These are phyloP conservation scores for Gomphus bonarii DNA, from an alignment of 1,284 basidiomycete species.

Conservation along the genomic window DNA sequence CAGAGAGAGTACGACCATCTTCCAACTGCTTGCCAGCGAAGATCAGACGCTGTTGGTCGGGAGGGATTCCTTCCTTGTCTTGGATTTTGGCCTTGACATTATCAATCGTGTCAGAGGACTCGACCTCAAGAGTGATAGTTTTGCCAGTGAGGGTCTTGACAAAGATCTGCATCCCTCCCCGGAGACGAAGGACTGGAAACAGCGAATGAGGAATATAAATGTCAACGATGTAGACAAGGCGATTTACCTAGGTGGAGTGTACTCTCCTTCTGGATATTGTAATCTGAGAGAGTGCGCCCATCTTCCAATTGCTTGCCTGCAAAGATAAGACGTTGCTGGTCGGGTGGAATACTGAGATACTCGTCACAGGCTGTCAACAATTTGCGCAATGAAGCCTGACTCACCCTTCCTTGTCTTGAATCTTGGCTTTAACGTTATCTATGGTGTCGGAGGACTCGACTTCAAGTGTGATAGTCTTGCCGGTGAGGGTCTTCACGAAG, in stretches of 20 bases:
- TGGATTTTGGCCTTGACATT: constrained; percentile 44
- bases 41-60: constrained; percentile 39
- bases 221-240: not conserved
- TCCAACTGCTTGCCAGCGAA: constrained; percentile 39
- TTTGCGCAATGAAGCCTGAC: not conserved
- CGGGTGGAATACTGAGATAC: constrained; percentile 66
- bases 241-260: constrained; percentile 70
- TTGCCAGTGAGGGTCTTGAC: constrained; percentile 49
- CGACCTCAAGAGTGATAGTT: constrained; percentile 51
- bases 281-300: constrained; percentile 88
- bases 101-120: constrained; percentile 49
- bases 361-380: not conserved
- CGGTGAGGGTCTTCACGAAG: constrained; percentile 58
- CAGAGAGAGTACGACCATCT: too few species aligned
- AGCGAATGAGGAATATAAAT: too few species aligned
- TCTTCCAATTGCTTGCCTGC: constrained; percentile 96
- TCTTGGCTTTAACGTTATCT: constrained; percentile 42
- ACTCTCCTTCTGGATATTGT: constrained; percentile 99
- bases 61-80: constrained; percentile 41
- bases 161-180: constrained; percentile 46
- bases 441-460: constrained; percentile 48
- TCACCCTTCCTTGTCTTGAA: constrained; percentile 31
- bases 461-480: constrained; percentile 51
- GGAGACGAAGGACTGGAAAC: constrained; percentile 30
- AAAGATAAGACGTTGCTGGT: constrained; percentile 92